Conservation (phyloP, 1,139 yeast genomes). For the Magnusiomyces tetraspermus region DNA sequence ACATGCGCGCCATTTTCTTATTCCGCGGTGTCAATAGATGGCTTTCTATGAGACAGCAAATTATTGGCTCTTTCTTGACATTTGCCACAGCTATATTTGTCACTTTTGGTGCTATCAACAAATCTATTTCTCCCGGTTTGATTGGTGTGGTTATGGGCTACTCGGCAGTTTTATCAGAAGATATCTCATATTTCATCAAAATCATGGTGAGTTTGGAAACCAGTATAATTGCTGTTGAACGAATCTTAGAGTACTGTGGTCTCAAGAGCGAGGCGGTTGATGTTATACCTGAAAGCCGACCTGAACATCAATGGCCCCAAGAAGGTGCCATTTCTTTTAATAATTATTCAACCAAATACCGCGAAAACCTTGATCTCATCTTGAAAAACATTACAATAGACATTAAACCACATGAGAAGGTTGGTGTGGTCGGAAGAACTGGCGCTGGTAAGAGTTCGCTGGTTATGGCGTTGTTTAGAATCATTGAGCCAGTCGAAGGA, state of each 20-base stretch:
- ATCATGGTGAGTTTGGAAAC: conserved; percentile 67
- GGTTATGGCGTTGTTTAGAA: conserved; percentile 62
- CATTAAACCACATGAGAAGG: conserved; percentile 53
- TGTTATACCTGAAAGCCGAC: conserved; percentile 31
- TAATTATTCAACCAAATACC: conserved; percentile 56
- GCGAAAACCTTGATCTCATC: conserved; percentile 47
- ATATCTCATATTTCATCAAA: conserved; percentile 53
- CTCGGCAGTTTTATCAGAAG: conserved; percentile 53
- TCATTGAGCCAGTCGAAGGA: conserved; percentile 58
- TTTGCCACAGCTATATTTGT: conserved; percentile 45
- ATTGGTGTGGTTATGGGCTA: conserved; percentile 69
- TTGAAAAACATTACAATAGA: conserved; percentile 44
- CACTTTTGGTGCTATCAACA: conserved; percentile 45
- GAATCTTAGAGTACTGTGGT: conserved; percentile 63
- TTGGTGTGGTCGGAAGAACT: conserved; percentile 78
- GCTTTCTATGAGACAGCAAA: conserved; percentile 60
- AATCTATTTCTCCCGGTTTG: conserved; percentile 51
- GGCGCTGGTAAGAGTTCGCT: conserved; percentile 80
- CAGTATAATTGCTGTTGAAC: conserved; percentile 65
- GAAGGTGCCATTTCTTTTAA: conserved; percentile 48
- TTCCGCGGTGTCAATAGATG: conserved; percentile 57
- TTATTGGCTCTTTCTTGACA: conserved; percentile 57
- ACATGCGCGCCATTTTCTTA: conserved; percentile 50
- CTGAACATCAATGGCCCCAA: conserved; percentile 52
- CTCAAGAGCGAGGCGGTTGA: conserved; percentile 49